A percentile compares a stretch with the other conserved stretches of the same genome.
Evolutionary conservation across 1,139 yeast genomes (phyloP).

Genomic region (Yamadazyma pseudoaaseri): DNA sequence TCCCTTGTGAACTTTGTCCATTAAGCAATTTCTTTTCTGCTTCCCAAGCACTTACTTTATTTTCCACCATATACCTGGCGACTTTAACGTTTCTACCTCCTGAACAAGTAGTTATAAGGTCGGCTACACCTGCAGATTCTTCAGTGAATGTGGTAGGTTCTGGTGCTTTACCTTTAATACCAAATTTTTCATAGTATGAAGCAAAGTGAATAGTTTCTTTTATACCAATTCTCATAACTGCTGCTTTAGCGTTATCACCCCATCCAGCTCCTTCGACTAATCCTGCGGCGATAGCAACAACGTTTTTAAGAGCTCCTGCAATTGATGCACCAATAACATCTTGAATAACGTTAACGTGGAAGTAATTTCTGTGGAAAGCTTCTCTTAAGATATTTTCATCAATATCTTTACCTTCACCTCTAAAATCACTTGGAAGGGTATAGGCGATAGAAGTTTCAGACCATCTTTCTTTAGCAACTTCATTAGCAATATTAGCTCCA

Average conservation of each 20-base stretch:
- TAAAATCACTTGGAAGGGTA: slow-evolving; percentile 37
- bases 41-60: slow-evolving; percentile 41
- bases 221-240: slow-evolving; percentile 49
- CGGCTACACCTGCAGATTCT: slow-evolving; percentile 52
- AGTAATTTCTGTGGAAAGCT: slow-evolving; percentile 48
- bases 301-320: slow-evolving; percentile 51
- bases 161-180: slow-evolving; percentile 59
- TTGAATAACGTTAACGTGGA: slow-evolving; percentile 47
- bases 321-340: slow-evolving; percentile 51
- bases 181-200: slow-evolving; percentile 58
- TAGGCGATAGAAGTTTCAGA: slow-evolving; percentile 52
- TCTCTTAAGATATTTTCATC: slow-evolving; percentile 41
- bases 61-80: slow-evolving; percentile 47
- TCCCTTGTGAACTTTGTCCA: slow-evolving; percentile 51
- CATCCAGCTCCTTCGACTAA: slow-evolving; percentile 50
- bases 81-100: slow-evolving; percentile 52
- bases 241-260: slow-evolving; percentile 54
- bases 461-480: slow-evolving; percentile 48
- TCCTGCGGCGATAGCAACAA: slow-evolving; percentile 50
- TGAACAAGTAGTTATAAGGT: slow-evolving; percentile 48
- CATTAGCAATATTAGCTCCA: slow-evolving; percentile 51
- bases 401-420: slow-evolving; percentile 43
- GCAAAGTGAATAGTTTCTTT: slow-evolving; percentile 46
- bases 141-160: slow-evolving; percentile 44
- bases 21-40: slow-evolving; percentile 47